Evolutionary conservation across 768 basidiomycete species (phyloP).

Genomic region (Pisolithus sp.): DNA sequence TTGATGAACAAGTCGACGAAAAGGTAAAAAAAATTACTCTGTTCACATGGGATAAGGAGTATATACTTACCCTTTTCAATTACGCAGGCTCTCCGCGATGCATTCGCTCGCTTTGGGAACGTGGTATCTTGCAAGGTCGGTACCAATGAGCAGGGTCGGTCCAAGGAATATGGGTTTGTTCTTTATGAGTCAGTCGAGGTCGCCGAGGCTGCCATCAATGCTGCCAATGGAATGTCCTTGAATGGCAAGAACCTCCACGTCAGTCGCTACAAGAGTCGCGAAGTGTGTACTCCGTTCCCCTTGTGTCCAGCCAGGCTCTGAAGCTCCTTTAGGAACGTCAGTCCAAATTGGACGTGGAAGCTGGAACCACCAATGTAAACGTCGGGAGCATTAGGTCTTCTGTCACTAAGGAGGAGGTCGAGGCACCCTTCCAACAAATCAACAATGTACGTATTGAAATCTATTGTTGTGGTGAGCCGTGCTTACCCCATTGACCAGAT

Average conservation of each 20-base stretch:
- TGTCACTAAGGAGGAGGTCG: conserved; percentile 80
- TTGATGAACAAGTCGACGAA: conserved; percentile 96
- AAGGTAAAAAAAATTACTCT: conserved; percentile 51
- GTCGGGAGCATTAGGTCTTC: conserved; percentile 93
- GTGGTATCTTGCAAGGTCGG: conserved; percentile 99
- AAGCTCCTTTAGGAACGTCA: conserved; percentile 74
- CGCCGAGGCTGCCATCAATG: conserved; percentile 92
- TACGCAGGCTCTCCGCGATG: conserved; percentile 90
- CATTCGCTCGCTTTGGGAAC: conserved; percentile 97
- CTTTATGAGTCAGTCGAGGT: conserved; percentile 98
- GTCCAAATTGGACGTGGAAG: conserved; percentile 95
- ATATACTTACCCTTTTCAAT: conserved; percentile 1
- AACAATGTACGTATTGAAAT: conserved; percentile 56
- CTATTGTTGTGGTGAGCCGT: neutral
- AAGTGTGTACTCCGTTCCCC: conserved; percentile 42
- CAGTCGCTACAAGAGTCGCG: conserved; percentile 94
- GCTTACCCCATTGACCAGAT: conserved; percentile 39
- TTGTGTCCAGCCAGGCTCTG: neutral
- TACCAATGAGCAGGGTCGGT: conserved; percentile 89
- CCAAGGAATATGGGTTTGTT: conserved; percentile 97
- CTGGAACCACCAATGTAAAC: conserved; percentile 97
- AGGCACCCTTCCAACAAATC: conserved; percentile 66
- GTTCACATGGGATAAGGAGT: neutral
- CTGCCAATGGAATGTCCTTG: conserved; percentile 97
- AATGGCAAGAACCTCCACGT: conserved; percentile 99